These are phyloP conservation scores for Xylariaceae sp. DNA, from an alignment of 2,329 filamentous ascomycete genomes.

Conservation along the genomic window DNA sequence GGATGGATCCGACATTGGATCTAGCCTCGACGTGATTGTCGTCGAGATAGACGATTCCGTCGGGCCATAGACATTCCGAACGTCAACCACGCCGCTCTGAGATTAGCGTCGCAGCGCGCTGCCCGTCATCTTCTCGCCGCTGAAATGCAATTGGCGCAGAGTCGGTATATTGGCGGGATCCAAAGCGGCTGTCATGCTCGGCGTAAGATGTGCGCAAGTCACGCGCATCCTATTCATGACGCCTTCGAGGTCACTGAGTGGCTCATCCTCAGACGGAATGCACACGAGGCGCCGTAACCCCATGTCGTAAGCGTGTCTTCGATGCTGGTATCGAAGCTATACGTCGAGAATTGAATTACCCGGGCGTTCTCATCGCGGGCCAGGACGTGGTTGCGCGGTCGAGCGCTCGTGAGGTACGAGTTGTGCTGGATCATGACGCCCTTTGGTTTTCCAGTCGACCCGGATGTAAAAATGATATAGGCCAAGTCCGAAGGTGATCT, in stretches of 20 bases:
- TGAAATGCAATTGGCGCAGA: not conserved
- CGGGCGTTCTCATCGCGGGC: not conserved
- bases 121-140: not conserved
- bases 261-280: not conserved
- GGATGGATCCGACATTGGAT: not conserved
- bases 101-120: not conserved
- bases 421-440: not conserved
- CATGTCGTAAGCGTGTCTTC: not conserved
- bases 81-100: not conserved
- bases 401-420: not conserved
- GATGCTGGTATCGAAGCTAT: not conserved
- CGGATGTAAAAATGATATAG: conserved; percentile 1
- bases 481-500: not conserved
- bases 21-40: not conserved
- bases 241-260: not conserved
- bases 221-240: not conserved
- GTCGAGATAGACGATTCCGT: not conserved
- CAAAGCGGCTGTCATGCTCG: not conserved
- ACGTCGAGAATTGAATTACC: not conserved
- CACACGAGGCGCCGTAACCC: not conserved
- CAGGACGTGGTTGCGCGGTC: not conserved
- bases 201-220: not conserved
- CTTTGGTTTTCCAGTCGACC: not conserved
- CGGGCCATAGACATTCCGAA: not conserved
- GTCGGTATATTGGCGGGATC: not conserved